Evolutionary conservation across 768 basidiomycete species (phyloP).

Genomic region (Clathrus columnatus): DNA sequence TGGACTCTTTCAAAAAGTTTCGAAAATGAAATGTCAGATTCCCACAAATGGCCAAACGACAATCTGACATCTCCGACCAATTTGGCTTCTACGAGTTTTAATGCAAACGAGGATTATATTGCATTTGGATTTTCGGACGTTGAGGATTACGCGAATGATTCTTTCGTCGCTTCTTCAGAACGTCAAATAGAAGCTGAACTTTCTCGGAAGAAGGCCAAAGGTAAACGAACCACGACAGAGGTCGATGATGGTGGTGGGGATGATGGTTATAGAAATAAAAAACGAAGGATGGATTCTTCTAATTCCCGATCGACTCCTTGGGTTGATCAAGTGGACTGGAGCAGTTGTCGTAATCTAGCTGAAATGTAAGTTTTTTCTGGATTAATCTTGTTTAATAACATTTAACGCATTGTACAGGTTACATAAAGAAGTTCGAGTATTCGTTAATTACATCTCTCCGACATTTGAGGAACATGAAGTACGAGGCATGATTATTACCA

Average conservation of each 20-base stretch:
- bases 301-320: conserved; percentile 58
- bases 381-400: neutral
- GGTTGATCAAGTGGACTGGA: conserved; percentile 63
- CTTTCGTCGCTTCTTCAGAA: neutral
- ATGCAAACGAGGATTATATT: conserved; percentile 22
- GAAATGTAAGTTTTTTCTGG: conserved; percentile 55
- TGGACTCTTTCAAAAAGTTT: no score
- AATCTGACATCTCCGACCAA: neutral
- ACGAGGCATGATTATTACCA: conserved; percentile 59
- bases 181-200: conserved; percentile 7
- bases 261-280: conserved; percentile 46
- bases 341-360: conserved; percentile 64
- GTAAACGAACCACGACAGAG: conserved; percentile 42
- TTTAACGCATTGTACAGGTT: conserved; percentile 40
- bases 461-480: conserved; percentile 79
- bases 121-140: conserved; percentile 21
- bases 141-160: conserved; percentile 14
- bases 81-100: neutral
- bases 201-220: conserved; percentile 15
- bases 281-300: conserved; percentile 42
- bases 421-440: conserved; percentile 79
- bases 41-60: neutral
- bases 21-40: neutral
- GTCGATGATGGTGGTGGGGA: conserved; percentile 35
- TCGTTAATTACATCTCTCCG: conserved; percentile 81